Base-by-base conservation (phyloP, 169 alveolate genomes). In the Amoebophrya sp. region DNA sequence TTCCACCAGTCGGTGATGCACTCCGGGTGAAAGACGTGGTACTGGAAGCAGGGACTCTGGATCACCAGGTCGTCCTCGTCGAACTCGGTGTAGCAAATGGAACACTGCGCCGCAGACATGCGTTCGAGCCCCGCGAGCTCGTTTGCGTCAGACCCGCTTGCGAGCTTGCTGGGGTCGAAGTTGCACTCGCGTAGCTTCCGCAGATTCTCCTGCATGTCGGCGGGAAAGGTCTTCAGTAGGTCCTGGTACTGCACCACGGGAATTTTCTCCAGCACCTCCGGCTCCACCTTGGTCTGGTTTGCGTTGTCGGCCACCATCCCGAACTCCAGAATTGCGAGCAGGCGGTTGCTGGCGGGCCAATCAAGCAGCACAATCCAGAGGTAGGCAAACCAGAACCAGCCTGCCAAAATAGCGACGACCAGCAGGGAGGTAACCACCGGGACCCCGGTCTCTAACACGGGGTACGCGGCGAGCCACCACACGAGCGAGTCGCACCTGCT, bases 1-100 rank as follows among this genome's bases (percentile, higher is more conserved):
- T n/a, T 66, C 83, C 83, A 66, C 83, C 83, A 66, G 18, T 66
- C 83, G 83, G 83, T 66, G 29, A 66, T 66, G 35, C 83, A 66
- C 32, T 66, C 83, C 83, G 83, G 83, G 35, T 66, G 83, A 25
- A 66, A 66, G 35, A 66, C 32, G 35, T 66, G 83, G 83, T 66
- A 66, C 38, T 18, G 39, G 18, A 66, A 66, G 83, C 83, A 66
- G 32, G 83, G 83, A 66, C 38, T 25, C 18, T 66, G 83, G 83
- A 66, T 66, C 29, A 66, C 83, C 32, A 7, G 18, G 35, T 66
- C 83, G 10, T 66, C 35, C 83, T 12, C 35, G 10, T 25, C 83
- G 83, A 66, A 66, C 83, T 66, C 83, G 39, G 35, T 12, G 83
- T 25, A 66, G 18, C 83, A 66, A 25, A 66, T 66, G 35, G 32